Percentiles rank a stretch among this genome's conserved stretches.
Evolutionary conservation across 371 early-diverging fungal genomes (phyloP).

Genomic region (Mucor velutinosus): DNA sequence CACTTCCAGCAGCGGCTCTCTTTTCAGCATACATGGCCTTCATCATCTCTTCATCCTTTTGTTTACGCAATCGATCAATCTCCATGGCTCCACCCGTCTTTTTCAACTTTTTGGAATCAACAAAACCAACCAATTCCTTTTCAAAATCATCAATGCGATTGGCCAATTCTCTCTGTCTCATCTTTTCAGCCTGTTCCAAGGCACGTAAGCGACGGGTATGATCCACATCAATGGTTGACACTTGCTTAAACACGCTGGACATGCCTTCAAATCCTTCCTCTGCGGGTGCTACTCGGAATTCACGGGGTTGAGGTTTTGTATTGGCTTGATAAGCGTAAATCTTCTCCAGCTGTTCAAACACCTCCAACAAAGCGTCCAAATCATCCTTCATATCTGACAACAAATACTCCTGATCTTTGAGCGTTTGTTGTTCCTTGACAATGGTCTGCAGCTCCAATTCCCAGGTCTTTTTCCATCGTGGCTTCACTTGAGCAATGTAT

Average conservation of each 20-base stretch:
- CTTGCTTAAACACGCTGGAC: slow-evolving; percentile 71
- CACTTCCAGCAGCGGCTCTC: slow-evolving; percentile 1
- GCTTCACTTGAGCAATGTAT: slow-evolving; percentile 66
- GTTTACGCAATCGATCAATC: slow-evolving; percentile 66
- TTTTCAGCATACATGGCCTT: slow-evolving; percentile 56
- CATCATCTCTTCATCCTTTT: slow-evolving; percentile 65
- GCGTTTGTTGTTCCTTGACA: slow-evolving; percentile 77
- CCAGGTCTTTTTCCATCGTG: slow-evolving; percentile 86
- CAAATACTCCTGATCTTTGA: slow-evolving; percentile 78
- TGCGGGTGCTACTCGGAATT: slow-evolving; percentile 59
- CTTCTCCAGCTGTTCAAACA: slow-evolving; percentile 68
- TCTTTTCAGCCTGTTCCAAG: slow-evolving; percentile 69
- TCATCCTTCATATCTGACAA: slow-evolving; percentile 76
- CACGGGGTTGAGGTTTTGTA: slow-evolving; percentile 39
- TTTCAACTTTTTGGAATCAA: slow-evolving; percentile 59
- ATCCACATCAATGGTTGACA: slow-evolving; percentile 71
- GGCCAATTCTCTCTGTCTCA: slow-evolving; percentile 71
- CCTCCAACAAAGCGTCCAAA: slow-evolving; percentile 59
- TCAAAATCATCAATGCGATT: slow-evolving; percentile 74
- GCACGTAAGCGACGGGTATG: slow-evolving; percentile 72
- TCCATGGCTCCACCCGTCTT: slow-evolving; percentile 79
- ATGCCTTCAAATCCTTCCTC: slow-evolving; percentile 67
- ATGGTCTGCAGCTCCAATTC: slow-evolving; percentile 81
- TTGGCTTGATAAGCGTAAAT: slow-evolving; percentile 63
- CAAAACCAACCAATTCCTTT: slow-evolving; percentile 69